These are phyloP conservation scores for Dactylellina drechsleri DNA, from an alignment of 2,329 filamentous ascomycete species.

Conservation along the genomic window DNA sequence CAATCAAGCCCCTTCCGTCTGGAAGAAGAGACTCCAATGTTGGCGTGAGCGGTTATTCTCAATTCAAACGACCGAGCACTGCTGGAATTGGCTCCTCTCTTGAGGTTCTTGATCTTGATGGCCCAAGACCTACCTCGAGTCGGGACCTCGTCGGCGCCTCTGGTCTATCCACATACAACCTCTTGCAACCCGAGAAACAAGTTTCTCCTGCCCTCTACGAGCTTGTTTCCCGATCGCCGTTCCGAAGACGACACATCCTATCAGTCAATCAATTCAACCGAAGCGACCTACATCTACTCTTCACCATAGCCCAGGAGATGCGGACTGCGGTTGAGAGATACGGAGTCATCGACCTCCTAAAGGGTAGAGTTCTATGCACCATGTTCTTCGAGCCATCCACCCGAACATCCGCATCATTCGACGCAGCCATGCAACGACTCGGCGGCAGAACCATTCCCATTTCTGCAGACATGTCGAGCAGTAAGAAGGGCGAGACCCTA, in stretches of 20 bases:
- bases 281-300: slow-evolving; percentile 87
- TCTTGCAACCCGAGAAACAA: slow-evolving; percentile 50
- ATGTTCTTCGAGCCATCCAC: slow-evolving; percentile 99
- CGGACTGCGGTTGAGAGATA: slow-evolving; percentile 91
- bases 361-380: slow-evolving; percentile 84
- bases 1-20: slow-evolving; percentile 29
- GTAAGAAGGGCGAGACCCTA: slow-evolving; percentile 91
- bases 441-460: slow-evolving; percentile 87
- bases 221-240: slow-evolving; percentile 76
- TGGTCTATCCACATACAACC: slow-evolving; percentile 41
- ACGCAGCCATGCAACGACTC: slow-evolving; percentile 97
- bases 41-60: slow-evolving; percentile 64
- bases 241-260: slow-evolving; percentile 88
- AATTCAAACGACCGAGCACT: slow-evolving; percentile 66
- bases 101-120: slow-evolving; percentile 60
- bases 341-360: slow-evolving; percentile 86
- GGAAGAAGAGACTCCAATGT: slow-evolving; percentile 44
- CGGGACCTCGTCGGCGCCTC: slow-evolving; percentile 28
- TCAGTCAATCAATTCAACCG: slow-evolving; percentile 91
- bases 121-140: slow-evolving; percentile 59
- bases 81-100: slow-evolving; percentile 61
- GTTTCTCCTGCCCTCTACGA: slow-evolving; percentile 52
- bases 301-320: slow-evolving; percentile 98
- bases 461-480: slow-evolving; percentile 83
- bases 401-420: slow-evolving; percentile 92